Evolutionary conservation across 148 eudicot genomes (phyloP), one percentile per base, ranked within the genome.

Genomic region (Talinum fruticosum): DNA sequence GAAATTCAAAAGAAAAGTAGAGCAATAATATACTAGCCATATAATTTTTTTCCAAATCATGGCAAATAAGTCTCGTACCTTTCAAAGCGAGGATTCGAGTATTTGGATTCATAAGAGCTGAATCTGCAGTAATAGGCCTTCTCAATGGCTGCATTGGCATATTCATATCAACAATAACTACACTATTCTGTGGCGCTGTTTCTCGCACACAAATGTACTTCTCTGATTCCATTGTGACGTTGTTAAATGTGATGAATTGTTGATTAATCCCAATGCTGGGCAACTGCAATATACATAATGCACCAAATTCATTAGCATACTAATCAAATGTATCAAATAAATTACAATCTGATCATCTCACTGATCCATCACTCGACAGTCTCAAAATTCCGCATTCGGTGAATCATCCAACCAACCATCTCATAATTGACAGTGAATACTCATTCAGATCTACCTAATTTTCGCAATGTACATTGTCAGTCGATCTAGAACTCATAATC

Each of bases 211-310:
- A 93, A 78, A 95, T 91, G 74, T 87, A 96, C 90, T 91, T 96
- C 70, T 96, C 99, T 4, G 99, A 96, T 89, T 96, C 99, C 99
- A 96, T 96, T 5, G 98, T 96, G 44, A 96, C 99, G 85, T 96
- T 93, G 19, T 97, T 96, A 51, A 96, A 96, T 10, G 99, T 93
- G 34, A 96, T 93, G 80, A 96, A 96, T 82, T 96, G 99, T 21
- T 87, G 89, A 82, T 88, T 96, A 80, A 96, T 90, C 84, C 99
- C 99, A 62, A 96, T 75, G 88, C 93, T 96, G 32, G 95, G 88
- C 84, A 93, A 75, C 98, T 91, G 94, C 80, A 86, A 82, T 61
- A 83, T 32, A 70, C 80, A 82, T 81, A 61, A 81, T 24, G 61
- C 71, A 32, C 68, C 53, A 68, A 41, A 23, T 34, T 6, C 65